Evolutionary conservation across 345 rosid species (phyloP).

Genomic region (Psidium guajava): DNA sequence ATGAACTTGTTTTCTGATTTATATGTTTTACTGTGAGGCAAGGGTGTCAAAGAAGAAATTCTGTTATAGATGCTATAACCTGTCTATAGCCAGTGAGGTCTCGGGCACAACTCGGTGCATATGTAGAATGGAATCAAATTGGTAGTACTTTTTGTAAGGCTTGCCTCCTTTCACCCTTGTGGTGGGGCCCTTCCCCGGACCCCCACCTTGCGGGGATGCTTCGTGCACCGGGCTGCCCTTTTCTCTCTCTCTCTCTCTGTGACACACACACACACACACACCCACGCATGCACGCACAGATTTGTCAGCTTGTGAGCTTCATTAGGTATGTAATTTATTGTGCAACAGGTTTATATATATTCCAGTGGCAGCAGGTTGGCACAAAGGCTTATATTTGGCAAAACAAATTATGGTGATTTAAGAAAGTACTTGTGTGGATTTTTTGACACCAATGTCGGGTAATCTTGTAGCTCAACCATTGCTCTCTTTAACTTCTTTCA

Average conservation of each 20-base stretch:
- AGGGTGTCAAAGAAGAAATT: background rate
- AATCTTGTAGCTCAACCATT: conserved; percentile 1
- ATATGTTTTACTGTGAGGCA: background rate
- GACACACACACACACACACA: background rate
- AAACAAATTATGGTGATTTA: conserved; percentile 73
- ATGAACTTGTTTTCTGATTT: background rate
- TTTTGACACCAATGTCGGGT: conserved; percentile 85
- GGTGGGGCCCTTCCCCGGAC: too few species aligned
- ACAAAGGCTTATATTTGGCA: conserved; percentile 82
- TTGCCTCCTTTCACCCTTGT: too few species aligned
- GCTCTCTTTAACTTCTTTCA: background rate
- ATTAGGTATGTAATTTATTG: background rate
- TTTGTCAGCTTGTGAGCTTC: background rate
- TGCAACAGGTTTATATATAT: conserved; percentile 75
- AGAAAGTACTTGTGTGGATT: conserved; percentile 76
- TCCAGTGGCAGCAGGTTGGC: conserved; percentile 96
- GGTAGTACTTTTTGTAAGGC: background rate
- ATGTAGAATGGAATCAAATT: background rate
- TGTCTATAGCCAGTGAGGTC: background rate
- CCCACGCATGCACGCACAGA: background rate
- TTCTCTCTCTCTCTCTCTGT: background rate
- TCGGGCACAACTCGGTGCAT: background rate
- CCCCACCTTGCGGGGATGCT: too few species aligned
- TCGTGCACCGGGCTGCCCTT: too few species aligned
- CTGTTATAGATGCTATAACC: background rate